Evolutionary conservation across 768 basidiomycete genomes (phyloP).

Genomic region (Strobilomyces dryophilus): DNA sequence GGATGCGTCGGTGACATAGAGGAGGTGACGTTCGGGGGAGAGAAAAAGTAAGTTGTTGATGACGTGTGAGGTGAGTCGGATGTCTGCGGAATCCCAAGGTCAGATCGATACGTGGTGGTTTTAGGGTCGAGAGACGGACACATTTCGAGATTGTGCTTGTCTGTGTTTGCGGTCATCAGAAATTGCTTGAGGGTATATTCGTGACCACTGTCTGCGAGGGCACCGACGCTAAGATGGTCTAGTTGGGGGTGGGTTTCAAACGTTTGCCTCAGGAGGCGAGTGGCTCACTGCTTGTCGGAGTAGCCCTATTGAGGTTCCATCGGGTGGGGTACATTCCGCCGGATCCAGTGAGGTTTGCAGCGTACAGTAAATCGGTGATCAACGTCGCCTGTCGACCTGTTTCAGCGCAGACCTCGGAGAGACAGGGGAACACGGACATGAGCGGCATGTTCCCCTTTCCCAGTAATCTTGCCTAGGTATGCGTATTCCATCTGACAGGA

Average conservation of each 20-base stretch:
- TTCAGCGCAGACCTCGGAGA: too few relatives aligned
- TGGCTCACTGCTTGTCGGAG: constrained; percentile 44
- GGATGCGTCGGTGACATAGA: constrained; percentile 61
- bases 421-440: constrained; percentile 37
- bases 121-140: constrained; percentile 43
- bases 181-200: constrained; percentile 77
- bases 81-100: constrained; percentile 50
- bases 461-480: constrained; percentile 77
- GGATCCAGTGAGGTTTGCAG: constrained; percentile 41
- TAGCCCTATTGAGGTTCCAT: constrained; percentile 50
- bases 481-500: constrained; percentile 82
- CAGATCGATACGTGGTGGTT: neutral
- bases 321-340: constrained; percentile 62
- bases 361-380: constrained; percentile 44
- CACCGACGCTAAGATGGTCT: constrained; percentile 55
- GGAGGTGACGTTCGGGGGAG: constrained; percentile 58
- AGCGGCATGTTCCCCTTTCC: constrained; percentile 57
- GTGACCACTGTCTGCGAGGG: constrained; percentile 65
- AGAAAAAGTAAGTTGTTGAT: constrained; percentile 62
- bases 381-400: constrained; percentile 33
- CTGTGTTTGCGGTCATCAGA: constrained; percentile 58
- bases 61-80: constrained; percentile 57
- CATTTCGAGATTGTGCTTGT: constrained; percentile 57
- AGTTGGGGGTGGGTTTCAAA: neutral
- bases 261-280: neutral